Conservation (phyloP, 1,284 basidiomycete species). For the Trichosporon sp. region DNA sequence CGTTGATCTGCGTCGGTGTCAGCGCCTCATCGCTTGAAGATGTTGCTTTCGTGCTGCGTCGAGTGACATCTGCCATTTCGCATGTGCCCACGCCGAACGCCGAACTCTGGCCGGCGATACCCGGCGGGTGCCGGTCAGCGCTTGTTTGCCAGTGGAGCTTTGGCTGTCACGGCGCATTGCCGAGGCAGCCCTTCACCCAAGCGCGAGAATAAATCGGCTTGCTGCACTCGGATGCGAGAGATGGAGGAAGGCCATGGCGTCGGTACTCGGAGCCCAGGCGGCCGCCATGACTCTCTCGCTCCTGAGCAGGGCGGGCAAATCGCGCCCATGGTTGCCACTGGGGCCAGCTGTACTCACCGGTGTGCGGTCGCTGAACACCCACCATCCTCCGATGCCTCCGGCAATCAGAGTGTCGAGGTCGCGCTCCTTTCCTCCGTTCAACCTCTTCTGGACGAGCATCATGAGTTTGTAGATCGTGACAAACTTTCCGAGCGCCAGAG, state of each 20-base stretch:
- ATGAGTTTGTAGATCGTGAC: slow-evolving; percentile 88
- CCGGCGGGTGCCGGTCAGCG: background rate
- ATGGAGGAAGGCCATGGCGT: background rate
- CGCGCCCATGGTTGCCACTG: background rate
- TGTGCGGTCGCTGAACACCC: slow-evolving; percentile 88
- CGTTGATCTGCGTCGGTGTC: slow-evolving; percentile 65
- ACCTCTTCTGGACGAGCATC: slow-evolving; percentile 71
- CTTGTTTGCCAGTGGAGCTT: background rate
- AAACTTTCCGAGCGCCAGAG: slow-evolving; percentile 82
- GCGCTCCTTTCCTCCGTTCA: slow-evolving; percentile 75
- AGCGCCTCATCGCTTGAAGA: background rate
- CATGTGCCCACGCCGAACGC: background rate
- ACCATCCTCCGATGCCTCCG: slow-evolving; percentile 84
- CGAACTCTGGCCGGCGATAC: background rate
- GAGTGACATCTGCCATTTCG: background rate
- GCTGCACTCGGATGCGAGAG: background rate
- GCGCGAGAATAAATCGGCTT: background rate
- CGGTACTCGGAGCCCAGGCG: background rate
- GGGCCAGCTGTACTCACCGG: slow-evolving; percentile 52
- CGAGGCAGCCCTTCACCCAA: background rate
- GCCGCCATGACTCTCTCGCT: background rate
- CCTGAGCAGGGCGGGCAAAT: background rate
- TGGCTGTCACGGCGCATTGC: background rate
- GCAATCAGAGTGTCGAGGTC: slow-evolving; percentile 85
- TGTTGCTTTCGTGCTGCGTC: background rate